These are phyloP conservation scores for Erysimum cheiri DNA, from an alignment of 441 rosid genomes.

Conservation along the genomic window DNA sequence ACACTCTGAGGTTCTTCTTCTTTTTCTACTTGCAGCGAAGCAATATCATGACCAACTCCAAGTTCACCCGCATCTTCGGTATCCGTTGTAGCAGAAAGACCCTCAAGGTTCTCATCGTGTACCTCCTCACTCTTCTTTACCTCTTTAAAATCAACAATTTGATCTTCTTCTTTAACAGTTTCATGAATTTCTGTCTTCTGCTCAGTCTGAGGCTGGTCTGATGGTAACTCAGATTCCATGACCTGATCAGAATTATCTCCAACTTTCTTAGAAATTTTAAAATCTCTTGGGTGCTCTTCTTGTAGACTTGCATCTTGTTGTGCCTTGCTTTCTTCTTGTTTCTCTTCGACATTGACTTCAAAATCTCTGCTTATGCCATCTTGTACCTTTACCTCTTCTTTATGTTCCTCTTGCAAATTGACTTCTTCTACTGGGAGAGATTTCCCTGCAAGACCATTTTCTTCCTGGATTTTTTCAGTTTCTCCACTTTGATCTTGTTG, in stretches of 20 bases:
- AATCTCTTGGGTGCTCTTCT: constrained; percentile 31
- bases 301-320: constrained; percentile 27
- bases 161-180: constrained; percentile 17
- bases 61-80: constrained; percentile 21
- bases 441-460: not conserved
- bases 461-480: constrained; percentile 2
- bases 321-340: constrained; percentile 22
- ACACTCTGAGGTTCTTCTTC: constrained; percentile 15
- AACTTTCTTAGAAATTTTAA: constrained; percentile 18
- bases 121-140: constrained; percentile 25
- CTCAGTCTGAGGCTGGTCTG: not conserved
- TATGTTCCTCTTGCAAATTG: too few species aligned
- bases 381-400: too few species aligned
- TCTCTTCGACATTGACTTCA: too few species aligned
- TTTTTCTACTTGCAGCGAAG: constrained; percentile 30
- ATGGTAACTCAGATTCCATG: too few species aligned
- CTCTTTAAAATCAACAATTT: constrained; percentile 14
- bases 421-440: constrained; percentile 1
- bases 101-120: constrained; percentile 26
- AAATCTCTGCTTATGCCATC: too few species aligned
- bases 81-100: constrained; percentile 10
- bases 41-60: constrained; percentile 28
- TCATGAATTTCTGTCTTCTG: constrained; percentile 24
- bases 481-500: not conserved
- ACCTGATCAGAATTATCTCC: too few species aligned